phyloP scores from a whole-genome alignment of 2,329 filamentous ascomycete species.

The Pseudocercospora vitis region DNA sequence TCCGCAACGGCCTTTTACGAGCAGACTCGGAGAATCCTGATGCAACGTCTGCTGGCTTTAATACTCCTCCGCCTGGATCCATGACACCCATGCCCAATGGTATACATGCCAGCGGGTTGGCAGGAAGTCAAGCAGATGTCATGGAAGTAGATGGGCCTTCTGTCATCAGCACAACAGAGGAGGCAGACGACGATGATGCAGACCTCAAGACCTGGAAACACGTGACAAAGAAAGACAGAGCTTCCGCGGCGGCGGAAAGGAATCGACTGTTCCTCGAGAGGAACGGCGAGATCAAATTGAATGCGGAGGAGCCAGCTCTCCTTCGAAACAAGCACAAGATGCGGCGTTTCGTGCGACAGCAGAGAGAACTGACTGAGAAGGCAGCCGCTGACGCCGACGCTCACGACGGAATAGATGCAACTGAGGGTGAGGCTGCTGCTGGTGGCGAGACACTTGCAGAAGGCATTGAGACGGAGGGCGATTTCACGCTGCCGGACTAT shows the following conservation, averaged over 20 bases:
- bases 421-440: slow-evolving; percentile 47
- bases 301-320: slow-evolving; percentile 82
- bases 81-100: slow-evolving; percentile 73
- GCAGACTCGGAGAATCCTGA: slow-evolving; percentile 74
- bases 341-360: slow-evolving; percentile 79
- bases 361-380: slow-evolving; percentile 52
- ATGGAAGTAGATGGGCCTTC: slow-evolving; percentile 86
- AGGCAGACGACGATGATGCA: slow-evolving; percentile 78
- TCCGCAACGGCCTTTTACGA: slow-evolving; percentile 55
- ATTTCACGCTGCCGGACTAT: slow-evolving; percentile 86
- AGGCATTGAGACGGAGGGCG: slow-evolving; percentile 87
- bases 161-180: slow-evolving; percentile 67
- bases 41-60: slow-evolving; percentile 77
- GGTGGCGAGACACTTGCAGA: slow-evolving; percentile 80
- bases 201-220: slow-evolving; percentile 99
- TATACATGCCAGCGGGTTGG: slow-evolving; percentile 55
- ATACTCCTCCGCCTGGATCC: slow-evolving; percentile 75
- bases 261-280: slow-evolving; percentile 78
- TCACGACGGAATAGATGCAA: slow-evolving; percentile 47
- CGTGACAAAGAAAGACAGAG: slow-evolving; percentile 94
- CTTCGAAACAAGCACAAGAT: slow-evolving; percentile 83
- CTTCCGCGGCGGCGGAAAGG: slow-evolving; percentile 79
- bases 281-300: slow-evolving; percentile 82
- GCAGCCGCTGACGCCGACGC: slow-evolving; percentile 45
- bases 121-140: slow-evolving; percentile 72